Evolutionary conservation across 78 protist species (phyloP), one percentile per base, ranked within the genome.

Genomic region (Dictyostelium firmibasis): DNA sequence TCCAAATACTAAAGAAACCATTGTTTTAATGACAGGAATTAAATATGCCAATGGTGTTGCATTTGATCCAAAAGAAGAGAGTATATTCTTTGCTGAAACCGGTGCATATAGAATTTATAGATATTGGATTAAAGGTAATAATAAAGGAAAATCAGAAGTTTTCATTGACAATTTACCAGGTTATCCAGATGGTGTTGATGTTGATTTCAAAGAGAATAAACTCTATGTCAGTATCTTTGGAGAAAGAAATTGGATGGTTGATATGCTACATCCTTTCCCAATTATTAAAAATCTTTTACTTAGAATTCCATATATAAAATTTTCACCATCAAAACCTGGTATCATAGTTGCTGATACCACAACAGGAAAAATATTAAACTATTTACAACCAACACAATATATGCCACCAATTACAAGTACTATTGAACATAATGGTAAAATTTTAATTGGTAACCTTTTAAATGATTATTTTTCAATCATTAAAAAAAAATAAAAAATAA

Each of bases 151-250:
- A 70, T 20, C 35, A 9, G 72, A 78, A 23, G 25, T 89, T 2
- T 78, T 81, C 8, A 29, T 89, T 50, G 69, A 67, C 10, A 81
- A 70, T 70, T 44, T 89, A n/a, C 86, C 86, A 18, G 94, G 94
- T 7, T 41, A 31, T 7, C 94, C 94, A 69, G 94, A 89, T 81
- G 94, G 94, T 25, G 44, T 89, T 3, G 7, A 3, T 33, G 11
- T 44, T 3, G 35, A 41, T 43, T 57, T 57, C 9, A 6, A 57
- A 20, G 36, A 25, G 9, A 60, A 38, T 38, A 62, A 33, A 78
- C 16, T 89, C 1, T 78, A 69, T 50, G 69, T 89, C 13, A 16
- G 75, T 29, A 36, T 89, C 0, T 89, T 50, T 47, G 44, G 72
- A 4, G 23, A 3, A 16, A 89, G 94, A 70, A 29, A 41, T 3